Evolutionary conservation across 306 rosid species (phyloP), one percentile per base, ranked within the genome.

Genomic region (Prunus kanzakura): DNA sequence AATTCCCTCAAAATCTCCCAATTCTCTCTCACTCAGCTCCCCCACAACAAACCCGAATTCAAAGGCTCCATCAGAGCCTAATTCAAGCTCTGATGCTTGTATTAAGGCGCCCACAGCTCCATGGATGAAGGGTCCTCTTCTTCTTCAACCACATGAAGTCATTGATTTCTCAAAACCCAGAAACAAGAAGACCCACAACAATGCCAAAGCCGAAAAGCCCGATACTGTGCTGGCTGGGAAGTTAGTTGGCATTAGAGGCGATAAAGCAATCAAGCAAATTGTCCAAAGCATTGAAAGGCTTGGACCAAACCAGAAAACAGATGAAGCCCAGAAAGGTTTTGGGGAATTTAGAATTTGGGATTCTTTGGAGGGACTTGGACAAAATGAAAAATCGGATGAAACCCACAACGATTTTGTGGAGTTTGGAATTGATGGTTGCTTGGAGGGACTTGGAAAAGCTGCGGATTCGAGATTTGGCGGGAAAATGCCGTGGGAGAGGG

Each of bases 401-500:
- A 32, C 83, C 77, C 85, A 52, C 20, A 46, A 65, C 71, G 86
- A 55, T 61, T 80, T 62, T 50, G 67, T 22, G 76, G 77, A 72
- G 62, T 73, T 71, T 76, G 87, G 76, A 66, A 82, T 89, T 77
- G 88, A 71, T 69, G 80, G 18, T 29, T 46, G 68, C 81, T 84
- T 89, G 76, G 90, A 82, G 55, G 70, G 65, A 57, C 19, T 87
- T 71, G 75, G 60, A 43, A 80, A 78, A 55, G 76, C 61, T 18
- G 71, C 38, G 43, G 82, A 72, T n/a, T 63, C 67, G 61, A 67
- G 81, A 56, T 46, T 18, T 46, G 65, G 73, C 20, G 71, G 16
- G 78, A 89, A 84, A 83, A 82, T 89, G 96, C 96, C 98, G 10
- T 93, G 98, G 98, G 96, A 89, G 87, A 88, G 70, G 75, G 93